phyloP scores from a whole-genome alignment of 139 green algal species.

The Tetradesmus lagerheimii region DNA sequence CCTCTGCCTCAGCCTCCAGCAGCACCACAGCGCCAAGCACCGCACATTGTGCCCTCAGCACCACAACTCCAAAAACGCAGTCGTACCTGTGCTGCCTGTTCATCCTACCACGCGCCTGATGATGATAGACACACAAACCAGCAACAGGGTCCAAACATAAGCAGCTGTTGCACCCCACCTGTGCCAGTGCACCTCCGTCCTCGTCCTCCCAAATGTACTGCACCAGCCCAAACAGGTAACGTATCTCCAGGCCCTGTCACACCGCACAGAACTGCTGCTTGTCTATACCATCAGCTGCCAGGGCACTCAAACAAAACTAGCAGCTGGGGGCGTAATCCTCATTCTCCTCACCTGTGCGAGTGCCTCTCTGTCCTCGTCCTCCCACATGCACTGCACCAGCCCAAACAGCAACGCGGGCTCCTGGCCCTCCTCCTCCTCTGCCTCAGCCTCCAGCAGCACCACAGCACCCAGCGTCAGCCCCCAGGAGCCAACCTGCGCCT shows the following conservation, averaged over 20 bases:
- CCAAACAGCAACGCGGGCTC: constrained; percentile 54
- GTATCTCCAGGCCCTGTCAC: too few relatives aligned
- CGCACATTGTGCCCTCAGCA: too few relatives aligned
- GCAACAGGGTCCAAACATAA: too few relatives aligned
- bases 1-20: constrained; percentile 45
- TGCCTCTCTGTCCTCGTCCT: constrained; percentile 65
- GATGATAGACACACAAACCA: too few relatives aligned
- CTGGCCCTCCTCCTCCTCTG: constrained; percentile 49
- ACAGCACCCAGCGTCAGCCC: constrained; percentile 67
- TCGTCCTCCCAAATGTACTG: constrained; percentile 79
- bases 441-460: constrained; percentile 48
- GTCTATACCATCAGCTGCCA: not conserved
- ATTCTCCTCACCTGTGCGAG: constrained; percentile 58
- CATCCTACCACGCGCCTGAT: too few relatives aligned
- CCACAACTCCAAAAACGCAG: too few relatives aligned
- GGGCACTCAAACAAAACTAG: too few relatives aligned
- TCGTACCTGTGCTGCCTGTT: not conserved
- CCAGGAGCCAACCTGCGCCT: constrained; percentile 60
- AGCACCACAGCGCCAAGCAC: constrained; percentile 69
- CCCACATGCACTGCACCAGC: constrained; percentile 80
- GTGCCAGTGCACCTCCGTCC: constrained; percentile 56
- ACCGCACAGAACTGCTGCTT: too few relatives aligned
- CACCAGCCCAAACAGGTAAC: constrained; percentile 68
- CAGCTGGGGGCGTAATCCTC: too few relatives aligned
- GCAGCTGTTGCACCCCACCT: constrained; percentile 54